Conservation (phyloP, 345 rosid genomes). For the Moricandia arvensis region DNA sequence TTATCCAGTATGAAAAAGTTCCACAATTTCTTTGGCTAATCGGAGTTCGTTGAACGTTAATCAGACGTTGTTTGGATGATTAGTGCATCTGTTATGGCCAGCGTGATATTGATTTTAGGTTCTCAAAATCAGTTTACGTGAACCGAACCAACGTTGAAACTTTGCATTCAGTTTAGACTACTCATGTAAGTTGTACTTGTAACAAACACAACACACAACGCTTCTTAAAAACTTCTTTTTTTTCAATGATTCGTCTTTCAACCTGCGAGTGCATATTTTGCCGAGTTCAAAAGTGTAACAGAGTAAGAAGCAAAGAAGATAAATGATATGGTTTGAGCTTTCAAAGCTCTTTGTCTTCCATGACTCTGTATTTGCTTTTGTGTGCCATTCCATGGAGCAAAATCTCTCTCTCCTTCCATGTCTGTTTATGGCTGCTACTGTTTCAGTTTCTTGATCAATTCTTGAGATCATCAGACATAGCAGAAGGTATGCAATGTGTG, state of each 20-base stretch:
- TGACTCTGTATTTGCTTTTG: conserved; percentile 12
- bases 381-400: background rate
- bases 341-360: conserved; percentile 4
- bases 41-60: no score
- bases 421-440: conserved; percentile 1
- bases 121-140: background rate
- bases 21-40: no score
- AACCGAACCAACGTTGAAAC: background rate
- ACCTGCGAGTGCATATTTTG: conserved; percentile 11
- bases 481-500: conserved; percentile 84
- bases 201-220: background rate
- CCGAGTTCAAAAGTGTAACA: conserved; percentile 1
- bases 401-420: conserved; percentile 17
- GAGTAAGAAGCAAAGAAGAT: conserved; percentile 1
- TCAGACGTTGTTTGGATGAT: no score
- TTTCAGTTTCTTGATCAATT: conserved; percentile 24
- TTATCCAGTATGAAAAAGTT: no score
- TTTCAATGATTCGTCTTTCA: background rate
- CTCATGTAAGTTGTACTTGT: no score
- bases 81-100: background rate
- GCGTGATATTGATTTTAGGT: background rate
- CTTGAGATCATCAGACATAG: conserved; percentile 86
- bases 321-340: background rate
- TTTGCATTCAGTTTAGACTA: no score
- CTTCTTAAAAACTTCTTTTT: background rate